phyloP scores from a whole-genome alignment of 1,284 basidiomycete genomes.

The Papiliotrema nemorosa region DNA sequence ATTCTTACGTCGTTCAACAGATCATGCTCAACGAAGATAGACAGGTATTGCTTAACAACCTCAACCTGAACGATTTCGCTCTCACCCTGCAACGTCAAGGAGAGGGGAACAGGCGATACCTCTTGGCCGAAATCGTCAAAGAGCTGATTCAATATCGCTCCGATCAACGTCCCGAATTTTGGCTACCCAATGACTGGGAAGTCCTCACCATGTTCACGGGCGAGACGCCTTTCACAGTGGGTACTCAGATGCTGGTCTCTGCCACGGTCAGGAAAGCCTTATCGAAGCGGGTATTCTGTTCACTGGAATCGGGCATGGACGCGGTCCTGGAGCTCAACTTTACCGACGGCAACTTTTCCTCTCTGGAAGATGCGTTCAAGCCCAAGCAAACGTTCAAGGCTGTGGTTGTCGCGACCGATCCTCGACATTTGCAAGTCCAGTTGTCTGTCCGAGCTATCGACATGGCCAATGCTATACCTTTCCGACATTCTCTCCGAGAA shows the following conservation, averaged over 20 bases:
- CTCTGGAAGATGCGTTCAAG: constrained; percentile 55
- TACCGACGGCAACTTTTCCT: constrained; percentile 51
- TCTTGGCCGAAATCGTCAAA: constrained; percentile 79
- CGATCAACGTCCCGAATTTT: constrained; percentile 71
- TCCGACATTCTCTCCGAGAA: constrained; percentile 37
- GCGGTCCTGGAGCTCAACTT: constrained; percentile 70
- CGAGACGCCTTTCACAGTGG: constrained; percentile 77
- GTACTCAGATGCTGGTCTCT: constrained; percentile 77
- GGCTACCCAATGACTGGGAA: constrained; percentile 68
- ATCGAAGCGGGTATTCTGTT: constrained; percentile 33
- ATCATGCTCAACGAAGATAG: constrained; percentile 82
- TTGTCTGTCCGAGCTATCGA: constrained; percentile 73
- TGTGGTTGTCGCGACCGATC: constrained; percentile 70
- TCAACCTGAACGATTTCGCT: constrained; percentile 96
- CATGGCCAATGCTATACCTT: constrained; percentile 51
- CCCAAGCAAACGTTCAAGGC: constrained; percentile 77
- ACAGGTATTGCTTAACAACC: constrained; percentile 78
- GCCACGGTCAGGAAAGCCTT: constrained; percentile 57
- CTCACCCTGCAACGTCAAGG: constrained; percentile 73
- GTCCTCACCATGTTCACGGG: constrained; percentile 94
- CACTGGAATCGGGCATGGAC: constrained; percentile 87
- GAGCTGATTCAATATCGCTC: constrained; percentile 84
- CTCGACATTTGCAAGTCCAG: constrained; percentile 66
- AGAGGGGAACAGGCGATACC: constrained; percentile 79
- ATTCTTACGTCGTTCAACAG: constrained; percentile 74